Evolutionary conservation across 768 basidiomycete genomes (phyloP).

Genomic region (Macrolepiota dolichaula): DNA sequence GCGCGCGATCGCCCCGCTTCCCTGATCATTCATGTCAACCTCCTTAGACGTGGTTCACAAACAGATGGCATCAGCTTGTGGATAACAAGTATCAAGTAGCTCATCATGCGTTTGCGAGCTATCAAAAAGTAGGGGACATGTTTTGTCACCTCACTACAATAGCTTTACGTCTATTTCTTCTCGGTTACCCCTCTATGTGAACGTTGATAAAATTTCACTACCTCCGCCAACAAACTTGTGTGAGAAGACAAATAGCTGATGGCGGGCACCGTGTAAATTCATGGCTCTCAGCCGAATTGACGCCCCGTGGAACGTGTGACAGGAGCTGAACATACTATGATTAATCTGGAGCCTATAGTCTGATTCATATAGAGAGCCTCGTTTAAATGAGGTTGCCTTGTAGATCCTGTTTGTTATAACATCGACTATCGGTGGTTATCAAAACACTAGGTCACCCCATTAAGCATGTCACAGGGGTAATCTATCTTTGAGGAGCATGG

Average conservation of each 20-base stretch:
- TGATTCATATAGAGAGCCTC: no score
- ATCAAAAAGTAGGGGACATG: constrained; percentile 9
- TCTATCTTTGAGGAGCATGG: no score
- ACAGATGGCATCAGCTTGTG: constrained; percentile 82
- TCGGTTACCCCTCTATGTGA: not conserved
- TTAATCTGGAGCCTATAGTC: no score
- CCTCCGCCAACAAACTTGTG: not conserved
- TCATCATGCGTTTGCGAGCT: constrained; percentile 65
- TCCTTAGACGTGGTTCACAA: constrained; percentile 75
- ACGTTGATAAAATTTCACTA: not conserved
- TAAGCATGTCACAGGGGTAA: no score
- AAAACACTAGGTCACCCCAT: no score
- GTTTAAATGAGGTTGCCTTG: no score
- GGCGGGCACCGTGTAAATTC: not conserved
- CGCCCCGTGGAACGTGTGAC: no score
- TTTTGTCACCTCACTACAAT: not conserved
- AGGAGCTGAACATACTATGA: no score
- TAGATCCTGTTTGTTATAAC: no score
- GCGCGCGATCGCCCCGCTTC: constrained; percentile 75
- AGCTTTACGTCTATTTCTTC: not conserved
- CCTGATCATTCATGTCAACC: constrained; percentile 78
- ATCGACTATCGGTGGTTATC: no score
- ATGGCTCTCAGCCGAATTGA: no score
- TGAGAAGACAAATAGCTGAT: not conserved
- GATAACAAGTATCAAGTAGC: constrained; percentile 89